phyloP scores from a whole-genome alignment of 805 yeast species.

The Candida schatavii region DNA sequence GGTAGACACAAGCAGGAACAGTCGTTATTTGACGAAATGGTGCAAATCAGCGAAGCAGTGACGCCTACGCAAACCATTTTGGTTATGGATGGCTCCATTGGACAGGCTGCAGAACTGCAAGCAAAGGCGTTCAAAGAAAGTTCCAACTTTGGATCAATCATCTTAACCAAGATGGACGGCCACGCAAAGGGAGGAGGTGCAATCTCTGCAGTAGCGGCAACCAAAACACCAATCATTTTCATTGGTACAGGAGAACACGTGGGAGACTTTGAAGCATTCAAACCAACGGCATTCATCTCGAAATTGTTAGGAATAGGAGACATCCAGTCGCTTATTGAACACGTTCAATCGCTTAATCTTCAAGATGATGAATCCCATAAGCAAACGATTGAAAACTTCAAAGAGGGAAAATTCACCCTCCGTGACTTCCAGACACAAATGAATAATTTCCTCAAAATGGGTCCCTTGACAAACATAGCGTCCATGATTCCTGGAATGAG shows the following conservation, averaged over 20 bases:
- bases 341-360: slow-evolving; percentile 80
- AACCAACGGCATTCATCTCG: slow-evolving; percentile 87
- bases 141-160: slow-evolving; percentile 90
- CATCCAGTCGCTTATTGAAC: slow-evolving; percentile 90
- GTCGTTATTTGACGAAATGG: slow-evolving; percentile 89
- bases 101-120: slow-evolving; percentile 97
- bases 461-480: slow-evolving; percentile 91
- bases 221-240: slow-evolving; percentile 89
- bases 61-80: slow-evolving; percentile 94
- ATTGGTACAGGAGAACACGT: slow-evolving; percentile 99
- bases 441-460: slow-evolving; percentile 95
- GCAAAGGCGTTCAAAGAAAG: slow-evolving; percentile 92
- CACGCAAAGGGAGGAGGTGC: slow-evolving; percentile 99
- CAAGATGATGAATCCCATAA: slow-evolving; percentile 68
- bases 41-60: slow-evolving; percentile 84
- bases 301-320: slow-evolving; percentile 94
- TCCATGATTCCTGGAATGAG: slow-evolving; percentile 93
- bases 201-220: slow-evolving; percentile 96
- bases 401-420: slow-evolving; percentile 91
- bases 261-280: slow-evolving; percentile 85
- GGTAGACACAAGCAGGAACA: slow-evolving; percentile 97
- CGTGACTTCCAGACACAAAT: slow-evolving; percentile 91
- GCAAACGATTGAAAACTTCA: slow-evolving; percentile 86
- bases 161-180: slow-evolving; percentile 95
- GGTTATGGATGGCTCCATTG: slow-evolving; percentile 97